Evolutionary conservation across 2,329 filamentous ascomycete species (phyloP), one percentile per base, ranked within the genome.

Genomic region (Ophiostoma sp.): DNA sequence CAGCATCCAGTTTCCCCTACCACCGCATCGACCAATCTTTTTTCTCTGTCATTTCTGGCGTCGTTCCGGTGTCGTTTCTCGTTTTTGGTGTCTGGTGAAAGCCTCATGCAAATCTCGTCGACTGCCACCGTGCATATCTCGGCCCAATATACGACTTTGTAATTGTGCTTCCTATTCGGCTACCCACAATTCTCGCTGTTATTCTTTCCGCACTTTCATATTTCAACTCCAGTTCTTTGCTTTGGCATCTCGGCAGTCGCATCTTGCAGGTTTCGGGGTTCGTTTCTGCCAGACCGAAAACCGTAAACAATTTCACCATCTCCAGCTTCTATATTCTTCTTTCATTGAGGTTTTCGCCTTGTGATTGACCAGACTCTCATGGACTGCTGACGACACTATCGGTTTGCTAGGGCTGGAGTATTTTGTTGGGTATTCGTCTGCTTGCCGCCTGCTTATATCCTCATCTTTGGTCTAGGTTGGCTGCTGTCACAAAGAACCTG

Each of bases 1-100:
- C 57, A 33, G n/a, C 57, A 62, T 44, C 64, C 69, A 65, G 68
- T 64, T 69, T 52, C 67, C 62, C 13, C 35, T 69, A 68, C 69
- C 65, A 68, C n/a, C 66, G 17, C 68, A 62, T 68, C 70, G 27
- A 54, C 68, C 70, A 69, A 68, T 67, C 66, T 70, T 27, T 33
- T 39, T 1, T 41, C 35, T 65, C 39, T 33, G 39, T 54, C 54
- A 67, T 57, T 64, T 54, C 65, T 44, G 64, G 66, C 11, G 52
- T 57, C 10, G 52, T n/a, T 48, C 20, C 44, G 64, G 66, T 57
- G 52, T 57, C 23, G 52, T n/a, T 48, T 48, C 44, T 48, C 44
- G 44, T 57, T 23, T 64, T 31, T 65, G 20, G 20, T 39, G 33
- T 67, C n/a, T 67, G 65, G 65, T 67, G 65, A 67, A 54, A 62